Evolutionary conservation across 257 asterid genomes (phyloP), one percentile per base, ranked within the genome.

Genomic region (Dorcoceras hygrometricum): DNA sequence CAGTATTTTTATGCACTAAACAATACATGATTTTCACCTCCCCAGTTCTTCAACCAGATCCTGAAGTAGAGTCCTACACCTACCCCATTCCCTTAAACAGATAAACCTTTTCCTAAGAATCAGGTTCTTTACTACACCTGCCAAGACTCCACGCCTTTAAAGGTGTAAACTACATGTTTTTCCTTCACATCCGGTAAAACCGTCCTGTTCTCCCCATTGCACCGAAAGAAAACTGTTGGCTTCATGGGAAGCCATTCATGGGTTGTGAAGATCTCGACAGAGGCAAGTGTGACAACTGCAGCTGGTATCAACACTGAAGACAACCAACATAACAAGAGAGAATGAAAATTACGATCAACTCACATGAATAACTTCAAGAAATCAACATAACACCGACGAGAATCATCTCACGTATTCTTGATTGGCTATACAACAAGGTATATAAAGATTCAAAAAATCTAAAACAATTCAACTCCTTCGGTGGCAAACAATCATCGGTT

Each of bases 91-190:
- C 14, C 26, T 25, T 22, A 25, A 29, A 34, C 19, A 27, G n/a
- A n/a, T 25, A 24, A 11, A 54, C 27, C 20, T 56, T 25, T 29
- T n/a, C 25, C n/a, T 26, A 29, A 59, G 32, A 8, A 27, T 11
- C 18, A 46, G 2, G 29, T 27, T 14, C 25, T 57, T 53, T 12
- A n/a, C 25, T 34, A 50, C 73, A 90, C 97, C 97, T 90, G 96
- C 97, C 97, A 90, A 61, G 97, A 90, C 57, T 90, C 97, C 80
- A 83, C 84, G 12, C 96, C 96, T 65, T 79, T 88, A 82, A 90
- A 90, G 53, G 68, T 69, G 75, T 88, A 90, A 16, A 66, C 6
- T 0, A 77, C 84, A 70, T 74, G 78, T 63, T 84, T 88, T 23
- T 76, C 73, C 77, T 76, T 86, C 58, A 88, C 96, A 65, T 90